Evolutionary conservation across 495 filamentous ascomycete species (phyloP).

Genomic region (Pseudoneurospora amorphoporcata): DNA sequence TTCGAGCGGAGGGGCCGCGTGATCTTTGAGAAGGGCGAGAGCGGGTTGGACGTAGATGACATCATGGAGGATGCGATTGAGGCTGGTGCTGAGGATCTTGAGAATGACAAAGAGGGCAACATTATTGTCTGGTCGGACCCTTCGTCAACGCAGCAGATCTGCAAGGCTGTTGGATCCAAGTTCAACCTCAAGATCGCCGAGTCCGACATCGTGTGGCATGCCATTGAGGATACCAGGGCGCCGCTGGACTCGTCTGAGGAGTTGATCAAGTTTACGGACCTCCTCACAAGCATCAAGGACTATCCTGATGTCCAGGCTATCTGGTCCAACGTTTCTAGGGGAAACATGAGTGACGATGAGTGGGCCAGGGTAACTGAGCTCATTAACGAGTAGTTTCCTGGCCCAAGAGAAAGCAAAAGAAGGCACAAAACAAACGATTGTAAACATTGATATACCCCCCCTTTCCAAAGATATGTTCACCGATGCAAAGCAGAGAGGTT

Average conservation of each 20-base stretch:
- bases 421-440: not conserved
- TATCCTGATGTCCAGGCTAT: conserved; percentile 57
- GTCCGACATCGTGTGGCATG: conserved; percentile 74
- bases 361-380: conserved; percentile 42
- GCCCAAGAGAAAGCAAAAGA: not conserved
- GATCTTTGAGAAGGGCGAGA: conserved; percentile 50
- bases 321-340: conserved; percentile 50
- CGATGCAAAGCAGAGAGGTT: not conserved
- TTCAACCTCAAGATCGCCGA: conserved; percentile 54
- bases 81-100: conserved; percentile 72
- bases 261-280: conserved; percentile 41
- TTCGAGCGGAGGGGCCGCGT: conserved; percentile 72
- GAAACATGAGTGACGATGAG: conserved; percentile 31
- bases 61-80: conserved; percentile 79
- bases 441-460: conserved; percentile 4
- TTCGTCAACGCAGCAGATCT: conserved; percentile 52
- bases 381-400: conserved; percentile 19
- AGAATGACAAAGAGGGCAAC: conserved; percentile 56
- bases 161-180: conserved; percentile 46
- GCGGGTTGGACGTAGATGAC: conserved; percentile 52
- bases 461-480: not conserved
- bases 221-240: conserved; percentile 69
- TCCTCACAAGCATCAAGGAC: conserved; percentile 45
- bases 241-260: conserved; percentile 38
- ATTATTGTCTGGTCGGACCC: conserved; percentile 70